A percentile compares a stretch with the other conserved stretches of the same genome.
These are phyloP conservation scores for Candida sp. DNA, from an alignment of 1,139 yeast species.

Conservation along the genomic window DNA sequence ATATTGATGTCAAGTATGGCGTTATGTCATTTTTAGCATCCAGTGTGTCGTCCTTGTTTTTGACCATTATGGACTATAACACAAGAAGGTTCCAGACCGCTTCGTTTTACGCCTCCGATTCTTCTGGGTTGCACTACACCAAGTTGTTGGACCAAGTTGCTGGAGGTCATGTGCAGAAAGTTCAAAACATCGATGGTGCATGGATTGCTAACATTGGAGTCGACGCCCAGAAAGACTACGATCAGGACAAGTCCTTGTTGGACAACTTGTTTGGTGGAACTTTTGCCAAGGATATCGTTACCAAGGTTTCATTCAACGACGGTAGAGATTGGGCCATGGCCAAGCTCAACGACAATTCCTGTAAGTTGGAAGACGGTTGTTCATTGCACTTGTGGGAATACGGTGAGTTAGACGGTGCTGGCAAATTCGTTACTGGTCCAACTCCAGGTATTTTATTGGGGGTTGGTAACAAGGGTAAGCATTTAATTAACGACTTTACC, in stretches of 20 bases:
- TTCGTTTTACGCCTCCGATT: conserved; percentile 62
- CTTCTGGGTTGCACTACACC: conserved; percentile 61
- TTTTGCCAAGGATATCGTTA: conserved; percentile 17
- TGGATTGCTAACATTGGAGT: conserved; percentile 58
- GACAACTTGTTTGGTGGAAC: conserved; percentile 35
- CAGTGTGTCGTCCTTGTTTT: conserved; percentile 56
- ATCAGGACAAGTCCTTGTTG: conserved; percentile 23
- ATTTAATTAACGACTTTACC: conserved; percentile 22
- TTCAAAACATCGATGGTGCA: conserved; percentile 71
- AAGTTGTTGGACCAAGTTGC: conserved; percentile 49
- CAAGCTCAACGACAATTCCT: conserved; percentile 48
- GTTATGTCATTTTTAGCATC: conserved; percentile 59
- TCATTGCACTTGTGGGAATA: conserved; percentile 59
- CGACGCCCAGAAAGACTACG: conserved; percentile 20
- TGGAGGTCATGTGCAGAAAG: conserved; percentile 49
- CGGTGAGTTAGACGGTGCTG: conserved; percentile 57
- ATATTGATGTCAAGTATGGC: conserved; percentile 46
- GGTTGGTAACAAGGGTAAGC: conserved; percentile 56
- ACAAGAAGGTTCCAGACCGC: conserved; percentile 21
- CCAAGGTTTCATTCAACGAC: conserved; percentile 60
- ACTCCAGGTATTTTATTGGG: conserved; percentile 77
- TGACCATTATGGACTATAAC: conserved; percentile 47
- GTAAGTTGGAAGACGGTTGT: conserved; percentile 52
- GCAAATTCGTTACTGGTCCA: conserved; percentile 61
- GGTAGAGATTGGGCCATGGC: conserved; percentile 67